Base-by-base conservation (phyloP, 192 early-diverging fungal genomes). In the Coemansia sp. region DNA sequence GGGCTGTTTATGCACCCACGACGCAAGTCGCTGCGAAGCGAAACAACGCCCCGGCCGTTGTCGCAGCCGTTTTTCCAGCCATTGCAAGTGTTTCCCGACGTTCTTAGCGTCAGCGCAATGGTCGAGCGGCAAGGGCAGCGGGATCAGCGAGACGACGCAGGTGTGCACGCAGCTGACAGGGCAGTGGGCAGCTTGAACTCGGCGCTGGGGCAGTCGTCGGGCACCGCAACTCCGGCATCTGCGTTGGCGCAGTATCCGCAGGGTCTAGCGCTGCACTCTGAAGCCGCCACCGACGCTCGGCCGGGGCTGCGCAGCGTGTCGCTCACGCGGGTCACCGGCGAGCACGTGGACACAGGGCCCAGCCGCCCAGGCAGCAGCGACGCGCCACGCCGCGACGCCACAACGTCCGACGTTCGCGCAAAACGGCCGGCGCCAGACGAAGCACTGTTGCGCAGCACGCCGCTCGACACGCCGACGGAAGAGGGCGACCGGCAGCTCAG, bases 11-110 rank as follows among this genome's bases (percentile, higher is more conserved):
- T 78, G 72, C 73, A 75, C 62, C 73, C 82, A 24, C 73, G 79
- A 2, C 73, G 69, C 62, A 76, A 81, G 57, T 72, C 72, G 60
- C 63, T 76, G 21, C 69, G 70, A 15, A 59, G 73, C 22, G 73
- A 76, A 27, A 69, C 72, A 14, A 72, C 76, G 10, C 69, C 82
- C 45, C 69, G 78, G 21, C 78, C 72, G n/a, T 59, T 75, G 14
- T 75, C 78, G 2, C 82, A 79, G 64, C 82, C 82, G 4, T 83
- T 83, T 38, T 83, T 83, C 53, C 82, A 83, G 73, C 82, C 82
- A 32, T 37, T 54, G 55, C 75, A 83, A 58, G 82, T 83, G 45
- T 83, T 83, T 59, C 76, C 76, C 3, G 82, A 83, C 57, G 75
- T 83, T 23, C 72, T 83, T 11, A 75, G 67, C 67, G 73, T 83